Conservation (phyloP, 257 asterid genomes). For the Anisodus acutangulus region DNA sequence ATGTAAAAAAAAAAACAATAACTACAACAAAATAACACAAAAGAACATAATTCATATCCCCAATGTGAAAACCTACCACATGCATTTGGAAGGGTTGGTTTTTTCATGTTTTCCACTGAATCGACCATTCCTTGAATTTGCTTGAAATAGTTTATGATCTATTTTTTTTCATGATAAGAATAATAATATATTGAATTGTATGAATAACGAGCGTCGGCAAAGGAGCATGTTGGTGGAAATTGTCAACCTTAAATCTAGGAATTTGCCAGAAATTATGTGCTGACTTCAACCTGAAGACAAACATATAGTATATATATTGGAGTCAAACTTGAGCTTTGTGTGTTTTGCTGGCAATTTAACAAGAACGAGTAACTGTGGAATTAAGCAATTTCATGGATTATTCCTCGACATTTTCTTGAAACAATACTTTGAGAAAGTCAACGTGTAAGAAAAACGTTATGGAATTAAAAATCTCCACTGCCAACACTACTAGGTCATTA, state of each 20-base stretch:
- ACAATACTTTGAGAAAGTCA: no score
- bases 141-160: not conserved
- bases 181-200: not conserved
- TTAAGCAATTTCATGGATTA: not conserved
- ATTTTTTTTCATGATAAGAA: no score
- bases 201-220: not conserved
- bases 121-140: not conserved
- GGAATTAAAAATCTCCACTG: no score
- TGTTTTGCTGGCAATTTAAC: not conserved
- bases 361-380: not conserved
- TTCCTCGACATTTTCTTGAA: no score
- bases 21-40: no score
- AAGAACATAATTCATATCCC: no score
- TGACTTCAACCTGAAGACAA: not conserved
- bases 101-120: constrained; percentile 25
- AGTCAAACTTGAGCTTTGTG: not conserved
- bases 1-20: no score
- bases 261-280: not conserved
- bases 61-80: constrained; percentile 6
- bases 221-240: constrained; percentile 10
- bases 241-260: constrained; percentile 30
- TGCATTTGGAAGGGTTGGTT: not conserved
- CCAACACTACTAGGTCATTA: no score
- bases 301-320: not conserved
- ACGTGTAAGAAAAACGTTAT: not conserved